These are phyloP conservation scores for Leccinum solheimii DNA, from an alignment of 1,284 basidiomycete species.

Conservation along the genomic window DNA sequence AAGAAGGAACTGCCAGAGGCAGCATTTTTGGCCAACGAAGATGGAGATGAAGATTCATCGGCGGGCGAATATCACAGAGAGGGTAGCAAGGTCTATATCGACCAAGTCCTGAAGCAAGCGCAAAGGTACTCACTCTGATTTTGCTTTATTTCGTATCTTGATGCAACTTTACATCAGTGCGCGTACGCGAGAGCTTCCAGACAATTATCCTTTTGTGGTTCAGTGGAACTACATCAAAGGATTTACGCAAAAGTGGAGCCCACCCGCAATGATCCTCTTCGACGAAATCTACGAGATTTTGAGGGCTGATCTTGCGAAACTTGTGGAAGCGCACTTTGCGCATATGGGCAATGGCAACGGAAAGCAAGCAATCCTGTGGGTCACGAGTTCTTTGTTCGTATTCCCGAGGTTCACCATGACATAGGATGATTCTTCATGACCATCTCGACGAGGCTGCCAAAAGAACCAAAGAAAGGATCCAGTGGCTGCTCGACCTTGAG, in stretches of 20 bases:
- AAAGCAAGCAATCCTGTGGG: slow-evolving; percentile 55
- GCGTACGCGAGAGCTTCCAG: slow-evolving; percentile 66
- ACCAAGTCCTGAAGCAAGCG: slow-evolving; percentile 54
- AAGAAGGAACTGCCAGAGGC: slow-evolving; percentile 12
- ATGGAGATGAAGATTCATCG: slow-evolving; percentile 8
- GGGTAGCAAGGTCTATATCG: slow-evolving; percentile 45
- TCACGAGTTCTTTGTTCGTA: neutral
- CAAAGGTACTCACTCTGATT: slow-evolving; percentile 37
- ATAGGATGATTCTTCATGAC: slow-evolving; percentile 48
- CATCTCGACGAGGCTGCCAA: slow-evolving; percentile 47
- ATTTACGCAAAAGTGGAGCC: slow-evolving; percentile 50
- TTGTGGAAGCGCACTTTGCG: slow-evolving; percentile 51
- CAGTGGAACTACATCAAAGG: slow-evolving; percentile 49
- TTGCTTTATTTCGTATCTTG: neutral
- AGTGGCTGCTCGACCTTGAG: slow-evolving; percentile 58
- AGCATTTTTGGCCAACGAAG: slow-evolving; percentile 48
- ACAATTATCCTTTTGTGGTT: slow-evolving; percentile 63
- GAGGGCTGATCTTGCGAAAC: slow-evolving; percentile 38
- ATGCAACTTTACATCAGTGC: slow-evolving; percentile 43
- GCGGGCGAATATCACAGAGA: slow-evolving; percentile 19
- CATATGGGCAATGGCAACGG: slow-evolving; percentile 54
- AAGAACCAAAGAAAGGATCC: slow-evolving; percentile 42
- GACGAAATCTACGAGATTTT: slow-evolving; percentile 44
- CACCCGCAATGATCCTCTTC: slow-evolving; percentile 51
- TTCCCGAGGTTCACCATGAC: neutral